Conservation (phyloP, 352 stramenopile species). For the Aphanomyces astaci region DNA sequence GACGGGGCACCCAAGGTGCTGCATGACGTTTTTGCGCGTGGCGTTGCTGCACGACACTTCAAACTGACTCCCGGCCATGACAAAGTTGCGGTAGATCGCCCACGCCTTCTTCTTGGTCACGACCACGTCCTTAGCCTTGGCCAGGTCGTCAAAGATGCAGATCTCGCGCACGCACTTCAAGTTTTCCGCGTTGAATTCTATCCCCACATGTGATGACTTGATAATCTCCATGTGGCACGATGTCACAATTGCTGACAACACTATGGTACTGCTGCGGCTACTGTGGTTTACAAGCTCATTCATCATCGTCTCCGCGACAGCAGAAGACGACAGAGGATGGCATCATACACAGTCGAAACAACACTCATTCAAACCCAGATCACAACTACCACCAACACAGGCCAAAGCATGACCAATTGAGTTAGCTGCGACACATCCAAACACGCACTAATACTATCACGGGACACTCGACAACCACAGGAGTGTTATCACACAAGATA, state of each 20-base stretch:
- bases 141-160: constrained; percentile 67
- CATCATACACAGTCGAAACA: too few species aligned
- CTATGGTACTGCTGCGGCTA: too few species aligned
- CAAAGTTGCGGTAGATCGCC: constrained; percentile 78
- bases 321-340: too few species aligned
- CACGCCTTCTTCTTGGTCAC: constrained; percentile 76
- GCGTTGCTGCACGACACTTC: constrained; percentile 79
- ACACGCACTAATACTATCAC: too few species aligned
- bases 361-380: too few species aligned
- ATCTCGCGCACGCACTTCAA: constrained; percentile 78
- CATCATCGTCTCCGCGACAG: too few species aligned
- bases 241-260: too few species aligned
- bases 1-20: constrained; percentile 66
- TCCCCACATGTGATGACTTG: not conserved
- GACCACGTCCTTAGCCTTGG: constrained; percentile 51
- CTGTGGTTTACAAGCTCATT: too few species aligned
- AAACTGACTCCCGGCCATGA: constrained; percentile 58
- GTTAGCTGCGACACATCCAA: too few species aligned
- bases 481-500: not conserved
- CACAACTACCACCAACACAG: too few species aligned
- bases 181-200: constrained; percentile 82
- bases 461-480: too few species aligned
- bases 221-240: not conserved
- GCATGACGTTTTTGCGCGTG: constrained; percentile 71
- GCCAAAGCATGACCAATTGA: too few species aligned